Percentiles rank a stretch among this genome's conserved stretches.
Evolutionary conservation across 2,329 filamentous ascomycete genomes (phyloP).

Genomic region (Botrytis elliptica): DNA sequence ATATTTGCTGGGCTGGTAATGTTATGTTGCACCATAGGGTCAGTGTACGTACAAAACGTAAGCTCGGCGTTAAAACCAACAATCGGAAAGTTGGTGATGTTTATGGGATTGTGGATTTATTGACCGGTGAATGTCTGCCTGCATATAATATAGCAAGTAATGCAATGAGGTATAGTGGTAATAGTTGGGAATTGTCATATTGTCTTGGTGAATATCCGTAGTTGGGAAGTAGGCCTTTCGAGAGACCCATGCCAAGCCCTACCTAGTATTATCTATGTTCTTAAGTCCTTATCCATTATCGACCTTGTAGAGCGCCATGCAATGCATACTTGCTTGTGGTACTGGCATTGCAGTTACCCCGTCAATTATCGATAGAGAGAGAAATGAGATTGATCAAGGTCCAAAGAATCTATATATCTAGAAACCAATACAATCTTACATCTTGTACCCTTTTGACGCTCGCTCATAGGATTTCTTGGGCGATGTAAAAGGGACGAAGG

Average conservation of each 20-base stretch:
- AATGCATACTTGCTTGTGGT: background rate
- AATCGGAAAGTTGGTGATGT: background rate
- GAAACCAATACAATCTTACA: slow-evolving; percentile 7
- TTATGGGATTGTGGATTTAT: background rate
- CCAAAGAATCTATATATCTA: slow-evolving; percentile 2
- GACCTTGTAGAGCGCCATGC: slow-evolving; percentile 8
- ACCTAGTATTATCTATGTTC: slow-evolving; percentile 1
- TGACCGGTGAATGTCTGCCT: background rate
- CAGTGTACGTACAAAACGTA: slow-evolving; percentile 11
- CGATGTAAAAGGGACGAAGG: background rate
- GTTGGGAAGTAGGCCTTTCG: background rate
- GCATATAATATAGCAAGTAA: background rate
- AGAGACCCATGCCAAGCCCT: slow-evolving; percentile 1
- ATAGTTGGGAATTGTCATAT: background rate
- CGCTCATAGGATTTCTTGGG: background rate
- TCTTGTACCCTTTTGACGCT: background rate
- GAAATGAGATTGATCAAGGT: slow-evolving; percentile 1
- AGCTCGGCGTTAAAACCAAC: slow-evolving; percentile 1
- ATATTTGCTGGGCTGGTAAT: slow-evolving; percentile 6
- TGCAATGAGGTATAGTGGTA: background rate
- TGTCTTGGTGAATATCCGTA: background rate
- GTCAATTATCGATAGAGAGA: slow-evolving; percentile 1
- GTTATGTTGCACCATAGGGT: background rate
- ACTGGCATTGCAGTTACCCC: background rate
- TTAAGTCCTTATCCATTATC: background rate